Percentiles rank a stretch among this genome's conserved stretches.
These are phyloP conservation scores for Pythium insidiosum DNA, from an alignment of 352 stramenopile genomes.

Conservation along the genomic window DNA sequence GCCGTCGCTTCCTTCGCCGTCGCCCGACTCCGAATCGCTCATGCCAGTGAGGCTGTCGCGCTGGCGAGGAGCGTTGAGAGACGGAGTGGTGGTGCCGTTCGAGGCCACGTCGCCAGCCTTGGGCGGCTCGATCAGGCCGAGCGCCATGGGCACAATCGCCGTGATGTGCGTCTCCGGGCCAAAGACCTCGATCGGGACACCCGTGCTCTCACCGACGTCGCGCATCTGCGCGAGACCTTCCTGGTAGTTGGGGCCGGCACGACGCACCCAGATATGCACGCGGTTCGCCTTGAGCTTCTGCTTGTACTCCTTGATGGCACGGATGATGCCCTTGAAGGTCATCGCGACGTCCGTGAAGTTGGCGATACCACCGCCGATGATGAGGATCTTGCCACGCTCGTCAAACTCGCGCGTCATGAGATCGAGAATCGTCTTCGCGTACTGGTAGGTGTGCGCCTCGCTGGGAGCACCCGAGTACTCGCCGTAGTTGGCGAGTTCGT, in stretches of 20 bases:
- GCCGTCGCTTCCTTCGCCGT: conserved; percentile 7
- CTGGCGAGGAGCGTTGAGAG: conserved; percentile 9
- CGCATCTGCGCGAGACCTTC: conserved; percentile 93
- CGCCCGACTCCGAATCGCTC: neutral
- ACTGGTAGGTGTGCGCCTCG: conserved; percentile 96
- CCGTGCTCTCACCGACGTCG: conserved; percentile 80
- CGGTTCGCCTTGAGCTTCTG: conserved; percentile 88
- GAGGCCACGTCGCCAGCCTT: conserved; percentile 8
- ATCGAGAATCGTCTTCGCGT: conserved; percentile 94
- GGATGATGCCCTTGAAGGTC: conserved; percentile 97
- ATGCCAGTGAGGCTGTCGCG: neutral
- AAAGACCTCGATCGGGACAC: conserved; percentile 93
- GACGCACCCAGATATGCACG: conserved; percentile 93
- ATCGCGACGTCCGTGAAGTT: conserved; percentile 98
- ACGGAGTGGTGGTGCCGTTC: conserved; percentile 6
- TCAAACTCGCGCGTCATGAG: conserved; percentile 93
- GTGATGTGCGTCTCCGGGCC: conserved; percentile 96
- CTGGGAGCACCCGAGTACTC: conserved; percentile 96
- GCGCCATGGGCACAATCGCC: conserved; percentile 89
- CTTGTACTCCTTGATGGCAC: conserved; percentile 89
- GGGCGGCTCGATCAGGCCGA: conserved; percentile 81
- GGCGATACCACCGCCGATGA: conserved; percentile 96
- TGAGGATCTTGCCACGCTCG: conserved; percentile 91
- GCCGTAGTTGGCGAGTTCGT: conserved; percentile 96
- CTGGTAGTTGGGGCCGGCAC: conserved; percentile 95